Evolutionary conservation across 495 filamentous ascomycete species (phyloP).

Genomic region (Mycothermus thermophilus): DNA sequence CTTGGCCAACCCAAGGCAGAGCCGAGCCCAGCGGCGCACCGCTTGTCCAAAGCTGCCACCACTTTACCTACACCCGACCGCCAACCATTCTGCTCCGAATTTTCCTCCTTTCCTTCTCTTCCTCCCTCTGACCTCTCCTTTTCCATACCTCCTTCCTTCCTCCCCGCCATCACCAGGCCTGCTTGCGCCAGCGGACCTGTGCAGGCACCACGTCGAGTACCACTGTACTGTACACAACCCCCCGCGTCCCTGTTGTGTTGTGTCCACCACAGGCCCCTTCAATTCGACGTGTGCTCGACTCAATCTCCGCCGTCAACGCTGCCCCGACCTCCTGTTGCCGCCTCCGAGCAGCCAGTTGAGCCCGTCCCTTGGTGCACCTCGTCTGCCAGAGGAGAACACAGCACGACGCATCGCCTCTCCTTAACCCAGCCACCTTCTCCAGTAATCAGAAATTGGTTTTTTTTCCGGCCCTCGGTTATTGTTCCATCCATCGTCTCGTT

Average conservation of each 20-base stretch:
- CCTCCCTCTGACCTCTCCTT: conserved; percentile 6
- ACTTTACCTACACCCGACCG: too few relatives aligned
- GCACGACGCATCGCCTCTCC: background rate
- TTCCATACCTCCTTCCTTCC: conserved; percentile 14
- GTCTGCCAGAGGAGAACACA: background rate
- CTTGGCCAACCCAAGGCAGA: background rate
- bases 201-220: conserved; percentile 13
- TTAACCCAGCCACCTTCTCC: conserved; percentile 6
- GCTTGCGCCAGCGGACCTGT: conserved; percentile 17
- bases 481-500: too few relatives aligned
- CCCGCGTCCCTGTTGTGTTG: conserved; percentile 10
- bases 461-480: background rate
- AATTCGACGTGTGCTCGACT: conserved; percentile 1
- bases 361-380: background rate
- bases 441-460: too few relatives aligned
- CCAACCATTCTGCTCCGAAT: conserved; percentile 9
- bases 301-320: too few relatives aligned
- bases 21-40: background rate
- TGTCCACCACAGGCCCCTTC: conserved; percentile 10
- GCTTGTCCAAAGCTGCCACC: too few relatives aligned
- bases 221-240: too few relatives aligned
- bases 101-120: conserved; percentile 8
- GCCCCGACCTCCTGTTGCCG: background rate
- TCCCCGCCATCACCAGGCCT: conserved; percentile 3
- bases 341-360: background rate